Evolutionary conservation across 495 filamentous ascomycete species (phyloP).

Genomic region (Penicillium alfredii): DNA sequence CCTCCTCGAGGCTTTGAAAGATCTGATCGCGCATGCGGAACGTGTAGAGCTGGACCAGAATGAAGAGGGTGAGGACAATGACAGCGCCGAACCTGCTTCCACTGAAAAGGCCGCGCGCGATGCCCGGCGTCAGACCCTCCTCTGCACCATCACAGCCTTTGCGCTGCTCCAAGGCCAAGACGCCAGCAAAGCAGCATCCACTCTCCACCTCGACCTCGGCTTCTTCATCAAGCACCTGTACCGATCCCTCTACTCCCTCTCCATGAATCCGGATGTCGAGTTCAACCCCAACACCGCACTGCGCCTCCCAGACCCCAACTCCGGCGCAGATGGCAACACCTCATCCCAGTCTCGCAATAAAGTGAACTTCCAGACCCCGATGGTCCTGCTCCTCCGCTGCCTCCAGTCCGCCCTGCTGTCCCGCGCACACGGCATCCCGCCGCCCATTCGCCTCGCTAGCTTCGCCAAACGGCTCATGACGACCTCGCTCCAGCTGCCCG

Average conservation of each 20-base stretch:
- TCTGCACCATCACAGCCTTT: slow-evolving; percentile 93
- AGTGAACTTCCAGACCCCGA: slow-evolving; percentile 89
- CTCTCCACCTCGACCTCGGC: slow-evolving; percentile 78
- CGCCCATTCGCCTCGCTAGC: slow-evolving; percentile 72
- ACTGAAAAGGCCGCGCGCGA: slow-evolving; percentile 45
- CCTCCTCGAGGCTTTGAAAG: slow-evolving; percentile 86
- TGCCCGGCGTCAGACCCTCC: slow-evolving; percentile 75
- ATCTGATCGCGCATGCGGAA: slow-evolving; percentile 71
- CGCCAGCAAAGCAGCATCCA: slow-evolving; percentile 53
- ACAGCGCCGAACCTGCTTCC: slow-evolving; percentile 27
- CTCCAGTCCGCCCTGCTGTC: slow-evolving; percentile 64
- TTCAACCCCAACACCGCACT: slow-evolving; percentile 68
- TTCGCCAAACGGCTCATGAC: slow-evolving; percentile 92
- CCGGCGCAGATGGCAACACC: slow-evolving; percentile 24
- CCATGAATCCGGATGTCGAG: slow-evolving; percentile 81
- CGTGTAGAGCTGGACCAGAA: slow-evolving; percentile 36
- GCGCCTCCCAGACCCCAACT: slow-evolving; percentile 69
- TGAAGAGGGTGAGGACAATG: slow-evolving; percentile 37
- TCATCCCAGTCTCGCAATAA: slow-evolving; percentile 45
- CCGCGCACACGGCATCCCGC: slow-evolving; percentile 50
- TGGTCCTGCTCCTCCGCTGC: slow-evolving; percentile 80
- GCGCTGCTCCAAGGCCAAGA: slow-evolving; percentile 89
- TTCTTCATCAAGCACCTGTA: slow-evolving; percentile 96
- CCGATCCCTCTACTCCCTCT: slow-evolving; percentile 67
- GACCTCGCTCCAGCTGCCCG: slow-evolving; percentile 74